phyloP scores from a whole-genome alignment of 140 eudicot genomes.

The Bidens hawaiensis region DNA sequence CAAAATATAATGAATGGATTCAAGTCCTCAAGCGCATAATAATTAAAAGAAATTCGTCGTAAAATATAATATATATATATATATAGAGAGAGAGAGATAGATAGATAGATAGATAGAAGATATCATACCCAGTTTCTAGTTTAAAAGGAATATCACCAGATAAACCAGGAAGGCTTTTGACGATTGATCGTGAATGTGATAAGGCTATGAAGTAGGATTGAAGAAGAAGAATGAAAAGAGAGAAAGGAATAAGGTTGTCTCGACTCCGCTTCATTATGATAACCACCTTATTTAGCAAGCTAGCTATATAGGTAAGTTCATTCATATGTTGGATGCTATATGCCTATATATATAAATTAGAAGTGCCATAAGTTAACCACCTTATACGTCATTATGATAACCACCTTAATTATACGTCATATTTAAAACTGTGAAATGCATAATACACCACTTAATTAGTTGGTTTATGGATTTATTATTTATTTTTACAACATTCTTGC shows the following conservation, averaged over 20 bases:
- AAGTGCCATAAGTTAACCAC: too few species aligned
- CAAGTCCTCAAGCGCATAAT: too few species aligned
- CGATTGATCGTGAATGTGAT: background rate
- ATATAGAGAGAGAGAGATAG: background rate
- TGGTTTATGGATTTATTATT: too few species aligned
- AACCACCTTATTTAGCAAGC: background rate
- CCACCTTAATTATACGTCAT: background rate
- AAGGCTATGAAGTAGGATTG: background rate
- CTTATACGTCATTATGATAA: too few species aligned
- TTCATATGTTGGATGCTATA: background rate
- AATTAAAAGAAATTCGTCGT: too few species aligned
- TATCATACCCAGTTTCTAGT: conserved; percentile 42
- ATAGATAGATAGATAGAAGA: too few species aligned
- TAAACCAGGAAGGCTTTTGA: conserved; percentile 37
- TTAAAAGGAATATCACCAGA: conserved; percentile 33
- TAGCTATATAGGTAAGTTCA: background rate
- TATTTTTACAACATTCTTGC: too few species aligned
- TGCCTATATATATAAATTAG: too few species aligned
- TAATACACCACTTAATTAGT: too few species aligned
- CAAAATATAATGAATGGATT: too few species aligned
- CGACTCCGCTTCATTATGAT: background rate
- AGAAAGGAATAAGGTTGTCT: background rate
- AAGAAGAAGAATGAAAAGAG: background rate
- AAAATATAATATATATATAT: background rate
- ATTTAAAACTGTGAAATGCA: background rate